These are phyloP conservation scores for Lodderomyces parapsilosis DNA, from an alignment of 1,139 yeast species.

Conservation along the genomic window DNA sequence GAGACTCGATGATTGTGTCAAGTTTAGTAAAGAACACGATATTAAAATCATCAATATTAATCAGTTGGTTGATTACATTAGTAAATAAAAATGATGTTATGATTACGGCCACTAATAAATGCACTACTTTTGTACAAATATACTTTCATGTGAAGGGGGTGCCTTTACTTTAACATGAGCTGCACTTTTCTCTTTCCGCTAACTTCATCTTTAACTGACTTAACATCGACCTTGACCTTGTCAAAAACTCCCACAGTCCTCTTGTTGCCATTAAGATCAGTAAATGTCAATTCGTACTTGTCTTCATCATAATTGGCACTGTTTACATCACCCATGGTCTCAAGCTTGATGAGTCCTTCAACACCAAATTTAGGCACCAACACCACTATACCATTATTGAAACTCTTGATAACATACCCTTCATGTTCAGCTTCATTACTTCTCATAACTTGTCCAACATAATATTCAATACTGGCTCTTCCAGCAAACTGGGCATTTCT, in stretches of 20 bases:
- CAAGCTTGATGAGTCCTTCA: conserved; percentile 86
- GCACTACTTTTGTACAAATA: conserved; percentile 3
- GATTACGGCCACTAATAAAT: not conserved
- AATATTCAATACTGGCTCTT: conserved; percentile 94
- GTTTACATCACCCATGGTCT: conserved; percentile 65
- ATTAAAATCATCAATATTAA: conserved; percentile 82
- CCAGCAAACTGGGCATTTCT: conserved; percentile 99
- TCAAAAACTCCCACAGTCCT: conserved; percentile 76
- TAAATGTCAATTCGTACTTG: conserved; percentile 64
- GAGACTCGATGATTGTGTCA: conserved; percentile 82
- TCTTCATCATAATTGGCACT: conserved; percentile 77
- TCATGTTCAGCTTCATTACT: conserved; percentile 72
- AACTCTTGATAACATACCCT: conserved; percentile 89
- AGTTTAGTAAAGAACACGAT: conserved; percentile 60
- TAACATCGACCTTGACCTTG: conserved; percentile 78
- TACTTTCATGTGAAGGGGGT: not conserved
- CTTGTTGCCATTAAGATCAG: conserved; percentile 38
- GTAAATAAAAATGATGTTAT: not conserved
- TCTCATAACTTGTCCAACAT: conserved; percentile 96
- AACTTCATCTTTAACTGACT: conserved; percentile 76
- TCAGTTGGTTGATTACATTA: conserved; percentile 60
- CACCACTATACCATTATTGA: conserved; percentile 92
- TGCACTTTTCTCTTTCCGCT: conserved; percentile 95
- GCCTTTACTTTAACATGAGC: conserved; percentile 48
- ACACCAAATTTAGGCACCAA: conserved; percentile 97